Percentiles rank a stretch among this genome's conserved stretches.
These are phyloP conservation scores for Purpureocillium takamizusanense DNA, from an alignment of 2,329 filamentous ascomycete genomes.

Conservation along the genomic window DNA sequence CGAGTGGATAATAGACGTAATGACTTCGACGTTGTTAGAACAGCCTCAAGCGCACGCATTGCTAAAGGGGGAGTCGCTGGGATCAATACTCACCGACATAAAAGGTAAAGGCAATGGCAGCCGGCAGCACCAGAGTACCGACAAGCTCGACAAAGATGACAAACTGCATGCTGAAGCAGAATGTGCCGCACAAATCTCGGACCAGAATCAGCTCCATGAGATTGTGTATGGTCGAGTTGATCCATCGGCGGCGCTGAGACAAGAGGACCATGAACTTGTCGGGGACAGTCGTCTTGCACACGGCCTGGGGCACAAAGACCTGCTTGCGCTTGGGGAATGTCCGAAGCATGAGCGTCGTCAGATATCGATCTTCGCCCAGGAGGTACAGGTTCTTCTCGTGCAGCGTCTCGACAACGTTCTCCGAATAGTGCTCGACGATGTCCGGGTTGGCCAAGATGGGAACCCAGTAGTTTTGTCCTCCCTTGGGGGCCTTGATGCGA, in stretches of 20 bases:
- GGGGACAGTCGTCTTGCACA: slow-evolving; percentile 97
- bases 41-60: background rate
- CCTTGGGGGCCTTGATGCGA: slow-evolving; percentile 97
- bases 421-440: slow-evolving; percentile 97
- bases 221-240: slow-evolving; percentile 98
- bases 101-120: slow-evolving; percentile 93
- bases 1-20: slow-evolving; percentile 71
- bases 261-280: slow-evolving; percentile 86
- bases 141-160: slow-evolving; percentile 92
- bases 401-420: slow-evolving; percentile 96
- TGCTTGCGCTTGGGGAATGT: slow-evolving; percentile 99
- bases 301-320: slow-evolving; percentile 94
- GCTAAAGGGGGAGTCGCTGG: background rate
- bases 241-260: slow-evolving; percentile 94
- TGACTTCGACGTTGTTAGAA: slow-evolving; percentile 41
- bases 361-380: slow-evolving; percentile 86
- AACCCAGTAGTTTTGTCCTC: slow-evolving; percentile 98
- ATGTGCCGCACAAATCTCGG: slow-evolving; percentile 91
- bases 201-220: slow-evolving; percentile 96
- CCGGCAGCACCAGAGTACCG: slow-evolving; percentile 88
- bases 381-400: slow-evolving; percentile 95
- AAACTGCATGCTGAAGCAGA: slow-evolving; percentile 99
- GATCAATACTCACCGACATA: slow-evolving; percentile 68
- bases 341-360: slow-evolving; percentile 95
- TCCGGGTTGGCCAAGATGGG: slow-evolving; percentile 97